Evolutionary conservation across 257 asterid species (phyloP).

Genomic region (Solanum gandarillasii): DNA sequence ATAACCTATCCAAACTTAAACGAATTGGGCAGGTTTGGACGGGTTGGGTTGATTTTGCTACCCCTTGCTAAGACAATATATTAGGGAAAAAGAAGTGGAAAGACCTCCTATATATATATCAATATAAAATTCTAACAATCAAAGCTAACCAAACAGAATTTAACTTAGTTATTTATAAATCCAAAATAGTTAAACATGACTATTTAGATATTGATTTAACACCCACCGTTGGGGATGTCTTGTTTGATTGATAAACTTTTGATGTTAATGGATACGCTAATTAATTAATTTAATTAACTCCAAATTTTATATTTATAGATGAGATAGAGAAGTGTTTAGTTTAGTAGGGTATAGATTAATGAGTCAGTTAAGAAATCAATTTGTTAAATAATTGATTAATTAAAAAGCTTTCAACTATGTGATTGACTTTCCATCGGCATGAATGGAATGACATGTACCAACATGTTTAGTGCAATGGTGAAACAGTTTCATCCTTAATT

Average conservation of each 20-base stretch:
- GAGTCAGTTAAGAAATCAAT: conserved; percentile 69
- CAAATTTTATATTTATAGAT: not conserved
- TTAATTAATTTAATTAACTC: not conserved
- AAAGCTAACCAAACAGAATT: not conserved
- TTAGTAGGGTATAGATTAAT: conserved; percentile 56
- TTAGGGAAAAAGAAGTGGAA: not conserved
- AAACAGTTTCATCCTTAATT: no score
- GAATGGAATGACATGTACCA: conserved; percentile 1
- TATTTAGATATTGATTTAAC: conserved; percentile 49
- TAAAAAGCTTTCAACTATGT: conserved; percentile 23
- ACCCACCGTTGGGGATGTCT: conserved; percentile 65
- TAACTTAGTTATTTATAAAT: not conserved
- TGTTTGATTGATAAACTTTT: conserved; percentile 34
- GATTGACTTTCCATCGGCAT: conserved; percentile 58
- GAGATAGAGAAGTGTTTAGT: conserved; percentile 18
- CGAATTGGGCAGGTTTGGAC: no score
- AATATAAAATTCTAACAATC: not conserved
- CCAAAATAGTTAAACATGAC: not conserved
- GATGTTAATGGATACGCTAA: conserved; percentile 44
- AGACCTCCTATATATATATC: not conserved
- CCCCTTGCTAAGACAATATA: no score
- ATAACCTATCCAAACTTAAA: no score
- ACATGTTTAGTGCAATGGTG: no score
- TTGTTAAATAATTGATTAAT: conserved; percentile 8
- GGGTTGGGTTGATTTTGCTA: no score